A percentile compares a stretch with the other conserved stretches of the same genome.
Conservation (phyloP, 1,139 yeast genomes). For the Wickerhamomyces sp. region DNA sequence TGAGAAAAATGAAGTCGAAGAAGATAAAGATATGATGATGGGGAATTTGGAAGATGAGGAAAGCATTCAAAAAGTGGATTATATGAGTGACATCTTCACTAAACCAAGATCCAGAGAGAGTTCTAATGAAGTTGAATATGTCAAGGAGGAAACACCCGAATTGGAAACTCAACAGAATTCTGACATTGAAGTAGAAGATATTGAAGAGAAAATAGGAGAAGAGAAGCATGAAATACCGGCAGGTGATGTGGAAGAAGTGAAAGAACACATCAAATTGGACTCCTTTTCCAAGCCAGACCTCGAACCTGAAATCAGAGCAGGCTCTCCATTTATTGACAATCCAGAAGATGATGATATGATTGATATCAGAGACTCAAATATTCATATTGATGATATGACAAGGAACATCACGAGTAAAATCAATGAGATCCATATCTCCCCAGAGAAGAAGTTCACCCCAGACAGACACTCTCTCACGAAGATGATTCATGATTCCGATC, state of each 20-base stretch:
- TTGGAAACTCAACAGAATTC: conserved; percentile 2
- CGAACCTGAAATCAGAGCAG: background rate
- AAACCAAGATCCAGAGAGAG: conserved; percentile 5
- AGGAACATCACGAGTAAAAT: conserved; percentile 17
- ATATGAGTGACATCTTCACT: conserved; percentile 22
- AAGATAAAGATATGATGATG: background rate
- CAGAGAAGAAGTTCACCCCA: conserved; percentile 9
- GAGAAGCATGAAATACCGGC: no score
- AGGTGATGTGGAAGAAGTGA: no score
- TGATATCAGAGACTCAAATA: background rate
- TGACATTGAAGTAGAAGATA: background rate
- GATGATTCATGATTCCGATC: conserved; percentile 24
- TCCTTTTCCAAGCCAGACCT: no score
- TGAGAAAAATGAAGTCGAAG: background rate
- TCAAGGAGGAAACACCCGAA: conserved; percentile 26
- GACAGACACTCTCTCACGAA: conserved; percentile 13
- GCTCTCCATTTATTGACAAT: conserved; percentile 20
- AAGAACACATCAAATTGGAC: no score
- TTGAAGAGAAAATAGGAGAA: background rate
- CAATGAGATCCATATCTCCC: conserved; percentile 21
- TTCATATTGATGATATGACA: conserved; percentile 15
- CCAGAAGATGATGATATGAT: conserved; percentile 11
- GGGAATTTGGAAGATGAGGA: no score
- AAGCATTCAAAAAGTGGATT: conserved; percentile 7
- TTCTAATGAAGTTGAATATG: conserved; percentile 3